Evolutionary conservation across 768 basidiomycete genomes (phyloP).

Genomic region (Clavaria fumosa): DNA sequence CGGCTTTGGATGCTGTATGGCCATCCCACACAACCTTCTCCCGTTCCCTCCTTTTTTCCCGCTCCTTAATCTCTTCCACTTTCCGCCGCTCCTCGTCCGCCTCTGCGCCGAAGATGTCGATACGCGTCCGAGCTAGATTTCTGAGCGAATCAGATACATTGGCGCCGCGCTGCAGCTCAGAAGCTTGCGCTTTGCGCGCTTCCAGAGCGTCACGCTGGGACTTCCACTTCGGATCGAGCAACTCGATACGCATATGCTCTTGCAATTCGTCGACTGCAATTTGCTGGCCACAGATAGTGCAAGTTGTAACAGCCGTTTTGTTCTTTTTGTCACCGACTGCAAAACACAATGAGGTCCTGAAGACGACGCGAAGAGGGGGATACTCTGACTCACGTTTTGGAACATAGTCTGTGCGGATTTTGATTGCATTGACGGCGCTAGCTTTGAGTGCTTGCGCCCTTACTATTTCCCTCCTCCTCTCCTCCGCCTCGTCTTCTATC

Average conservation of each 20-base stretch:
- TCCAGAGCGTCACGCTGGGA: conserved; percentile 85
- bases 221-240: conserved; percentile 97
- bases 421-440: conserved; percentile 65
- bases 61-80: conserved; percentile 76
- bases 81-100: conserved; percentile 83
- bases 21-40: conserved; percentile 99
- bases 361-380: conserved; percentile 1
- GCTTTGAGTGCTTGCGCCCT: conserved; percentile 71
- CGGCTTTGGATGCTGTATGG: conserved; percentile 86
- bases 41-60: conserved; percentile 66
- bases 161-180: conserved; percentile 78
- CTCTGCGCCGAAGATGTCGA: conserved; percentile 93
- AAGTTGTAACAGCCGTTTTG: conserved; percentile 67
- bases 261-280: conserved; percentile 91
- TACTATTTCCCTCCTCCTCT: conserved; percentile 52
- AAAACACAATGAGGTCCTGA: conserved; percentile 8
- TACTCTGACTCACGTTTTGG: conserved; percentile 77
- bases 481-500: conserved; percentile 57
- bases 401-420: conserved; percentile 92
- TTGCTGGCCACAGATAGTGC: conserved; percentile 89
- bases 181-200: conserved; percentile 77
- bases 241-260: conserved; percentile 96
- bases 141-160: conserved; percentile 90
- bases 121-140: conserved; percentile 87
- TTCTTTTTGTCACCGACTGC: conserved; percentile 51